phyloP scores from a whole-genome alignment of 148 eudicot genomes.

The Vaccinium darrowii region DNA sequence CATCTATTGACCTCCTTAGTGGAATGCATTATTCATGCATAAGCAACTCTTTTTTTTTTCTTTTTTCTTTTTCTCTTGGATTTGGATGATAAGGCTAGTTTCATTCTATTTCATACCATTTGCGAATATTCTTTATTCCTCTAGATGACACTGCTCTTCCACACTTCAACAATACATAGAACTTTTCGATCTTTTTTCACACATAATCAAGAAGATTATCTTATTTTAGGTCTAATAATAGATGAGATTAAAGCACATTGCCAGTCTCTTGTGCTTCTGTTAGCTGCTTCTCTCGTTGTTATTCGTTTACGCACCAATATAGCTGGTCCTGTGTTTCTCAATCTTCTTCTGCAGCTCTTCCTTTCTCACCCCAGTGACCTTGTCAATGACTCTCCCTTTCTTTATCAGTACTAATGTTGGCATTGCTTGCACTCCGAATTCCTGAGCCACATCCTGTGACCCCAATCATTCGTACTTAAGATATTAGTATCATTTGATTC shows the following conservation, averaged over 20 bases:
- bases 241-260: background rate
- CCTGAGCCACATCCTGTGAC: slow-evolving; percentile 45
- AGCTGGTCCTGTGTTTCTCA: slow-evolving; percentile 36
- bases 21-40: background rate
- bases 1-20: background rate
- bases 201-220: background rate
- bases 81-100: background rate
- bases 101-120: background rate
- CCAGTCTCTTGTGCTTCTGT: background rate
- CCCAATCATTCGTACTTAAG: background rate
- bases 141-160: background rate
- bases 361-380: slow-evolving; percentile 44
- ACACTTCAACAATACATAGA: background rate
- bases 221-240: background rate
- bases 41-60: background rate
- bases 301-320: background rate
- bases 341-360: slow-evolving; percentile 53
- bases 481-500: background rate
- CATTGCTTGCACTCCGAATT: slow-evolving; percentile 50
- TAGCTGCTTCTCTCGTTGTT: background rate
- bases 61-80: too few relatives aligned
- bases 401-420: slow-evolving; percentile 52
- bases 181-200: background rate
- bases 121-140: background rate
- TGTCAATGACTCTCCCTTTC: slow-evolving; percentile 50